These are phyloP conservation scores for Friedmanniomyces endolithicus DNA, from an alignment of 495 filamentous ascomycete species.

Conservation along the genomic window DNA sequence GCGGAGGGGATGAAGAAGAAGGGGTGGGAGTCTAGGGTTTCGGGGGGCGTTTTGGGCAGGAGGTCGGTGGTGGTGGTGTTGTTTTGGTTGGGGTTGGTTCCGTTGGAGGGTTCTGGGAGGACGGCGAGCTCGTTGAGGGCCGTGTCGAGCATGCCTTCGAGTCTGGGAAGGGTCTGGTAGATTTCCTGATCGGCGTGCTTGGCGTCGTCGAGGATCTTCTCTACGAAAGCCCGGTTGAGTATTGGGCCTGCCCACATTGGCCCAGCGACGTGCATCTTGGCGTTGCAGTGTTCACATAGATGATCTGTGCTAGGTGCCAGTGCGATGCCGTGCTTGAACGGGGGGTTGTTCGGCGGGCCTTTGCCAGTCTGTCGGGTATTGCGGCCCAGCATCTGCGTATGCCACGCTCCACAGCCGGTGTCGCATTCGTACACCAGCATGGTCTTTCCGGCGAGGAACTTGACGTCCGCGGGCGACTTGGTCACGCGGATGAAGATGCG, in stretches of 20 bases:
- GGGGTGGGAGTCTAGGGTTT: constrained; percentile 53
- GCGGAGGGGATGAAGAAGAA: constrained; percentile 73
- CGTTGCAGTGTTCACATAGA: constrained; percentile 69
- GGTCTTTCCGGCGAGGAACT: constrained; percentile 74
- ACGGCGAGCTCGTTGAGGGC: constrained; percentile 59
- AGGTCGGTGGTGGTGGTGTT: constrained; percentile 21
- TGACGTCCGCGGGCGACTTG: constrained; percentile 69
- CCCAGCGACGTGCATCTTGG: constrained; percentile 67
- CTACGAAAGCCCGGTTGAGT: constrained; percentile 70
- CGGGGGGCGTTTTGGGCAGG: constrained; percentile 29
- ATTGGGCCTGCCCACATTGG: constrained; percentile 91
- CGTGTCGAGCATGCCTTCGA: constrained; percentile 82
- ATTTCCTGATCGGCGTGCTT: constrained; percentile 45
- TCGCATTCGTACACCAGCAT: constrained; percentile 93
- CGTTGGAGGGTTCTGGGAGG: constrained; percentile 11
- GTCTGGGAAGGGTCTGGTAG: constrained; percentile 66
- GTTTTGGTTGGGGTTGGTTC: constrained; percentile 9
- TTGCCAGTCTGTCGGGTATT: constrained; percentile 52
- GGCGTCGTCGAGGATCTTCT: constrained; percentile 57
- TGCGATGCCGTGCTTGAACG: constrained; percentile 59
- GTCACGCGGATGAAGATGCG: constrained; percentile 76
- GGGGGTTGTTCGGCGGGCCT: constrained; percentile 55
- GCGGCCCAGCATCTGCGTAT: constrained; percentile 58
- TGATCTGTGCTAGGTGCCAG: constrained; percentile 50
- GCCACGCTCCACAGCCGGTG: constrained; percentile 76